Evolutionary conservation across 1,284 basidiomycete species (phyloP), one percentile per base, ranked within the genome.

Genomic region (Cryptococcus sp.): DNA sequence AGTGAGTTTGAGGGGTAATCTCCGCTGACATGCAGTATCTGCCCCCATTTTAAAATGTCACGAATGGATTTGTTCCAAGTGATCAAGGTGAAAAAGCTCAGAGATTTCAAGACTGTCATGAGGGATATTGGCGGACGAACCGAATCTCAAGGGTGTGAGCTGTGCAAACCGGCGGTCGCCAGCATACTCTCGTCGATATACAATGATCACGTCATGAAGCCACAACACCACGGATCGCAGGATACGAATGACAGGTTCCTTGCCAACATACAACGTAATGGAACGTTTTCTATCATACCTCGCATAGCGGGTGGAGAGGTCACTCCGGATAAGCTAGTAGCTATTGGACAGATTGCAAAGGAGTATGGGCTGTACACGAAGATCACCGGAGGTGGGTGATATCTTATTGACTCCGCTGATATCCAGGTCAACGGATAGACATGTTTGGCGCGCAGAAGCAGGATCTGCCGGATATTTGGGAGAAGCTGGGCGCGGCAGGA

Each of bases 381-480:
- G 78, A 85, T 88, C 55, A 85, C 83, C 6, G 82, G 83, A 49
- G 83, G 71, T 47, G 55, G 53, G 30, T 41, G 55, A 72, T 61
- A 71, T 2, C 76, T 35, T 38, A 11, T 7, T 13, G 43, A 35
- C 15, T 47, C 19, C 27, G 30, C 42, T 16, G 8, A 25, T 45
- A 17, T n/a, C 8, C 47, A 57, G 82, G 83, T 4, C 86, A 88
- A 73, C 83, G 87, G 19, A 84, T 89, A 60, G 88, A 89, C 67
- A 75, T 89, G 71, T 89, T 90, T 62, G 88, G 88, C 2, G 88
- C 88, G 11, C 81, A 82, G 62, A 89, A 88, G 72, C 83, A 85
- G 57, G 88, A 90, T 65, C 79, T 90, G n/a, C 88, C 88, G 0
- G 82, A 82, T 17, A 90, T 90, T 42, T 90, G 88, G 88, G 84